Evolutionary conservation across 768 basidiomycete species (phyloP).

Genomic region (Rhizopogon sp.): DNA sequence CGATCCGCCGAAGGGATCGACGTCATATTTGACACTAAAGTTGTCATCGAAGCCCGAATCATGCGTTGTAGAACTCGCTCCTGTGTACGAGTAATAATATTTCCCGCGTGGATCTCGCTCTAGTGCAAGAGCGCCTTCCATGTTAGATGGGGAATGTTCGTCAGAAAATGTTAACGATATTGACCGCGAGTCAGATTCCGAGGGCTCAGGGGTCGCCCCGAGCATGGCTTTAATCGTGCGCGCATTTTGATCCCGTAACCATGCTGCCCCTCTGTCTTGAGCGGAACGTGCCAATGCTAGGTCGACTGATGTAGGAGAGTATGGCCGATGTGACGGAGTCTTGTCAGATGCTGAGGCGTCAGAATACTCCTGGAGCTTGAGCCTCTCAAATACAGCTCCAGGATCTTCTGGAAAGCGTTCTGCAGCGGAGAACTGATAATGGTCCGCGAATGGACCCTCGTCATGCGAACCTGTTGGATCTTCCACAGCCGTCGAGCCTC

Average conservation of each 20-base stretch:
- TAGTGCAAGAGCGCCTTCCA: conserved; percentile 61
- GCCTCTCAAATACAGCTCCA: conserved; percentile 48
- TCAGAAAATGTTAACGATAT: conserved; percentile 26
- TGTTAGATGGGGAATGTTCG: conserved; percentile 32
- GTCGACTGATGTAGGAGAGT: conserved; percentile 35
- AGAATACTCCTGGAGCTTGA: conserved; percentile 43
- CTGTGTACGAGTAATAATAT: conserved; percentile 72
- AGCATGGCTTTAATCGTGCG: conserved; percentile 58
- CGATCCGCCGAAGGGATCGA: conserved; percentile 20
- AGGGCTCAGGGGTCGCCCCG: conserved; percentile 52
- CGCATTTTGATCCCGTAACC: conserved; percentile 80
- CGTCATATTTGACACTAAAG: conserved; percentile 30
- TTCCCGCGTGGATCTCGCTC: conserved; percentile 64
- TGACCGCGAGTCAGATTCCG: conserved; percentile 48
- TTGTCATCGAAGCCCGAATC: conserved; percentile 53
- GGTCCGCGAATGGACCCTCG: conserved; percentile 26
- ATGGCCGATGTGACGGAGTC: conserved; percentile 29
- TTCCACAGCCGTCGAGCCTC: background rate
- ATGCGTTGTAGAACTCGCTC: conserved; percentile 43
- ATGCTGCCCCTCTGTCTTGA: conserved; percentile 67
- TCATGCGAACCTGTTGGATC: background rate
- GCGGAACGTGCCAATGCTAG: conserved; percentile 39
- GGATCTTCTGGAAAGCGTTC: conserved; percentile 36
- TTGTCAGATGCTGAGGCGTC: conserved; percentile 10
- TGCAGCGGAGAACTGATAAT: conserved; percentile 16